Base-by-base conservation (phyloP, 2,329 filamentous ascomycete species). In the Colletotrichum tropicale region DNA sequence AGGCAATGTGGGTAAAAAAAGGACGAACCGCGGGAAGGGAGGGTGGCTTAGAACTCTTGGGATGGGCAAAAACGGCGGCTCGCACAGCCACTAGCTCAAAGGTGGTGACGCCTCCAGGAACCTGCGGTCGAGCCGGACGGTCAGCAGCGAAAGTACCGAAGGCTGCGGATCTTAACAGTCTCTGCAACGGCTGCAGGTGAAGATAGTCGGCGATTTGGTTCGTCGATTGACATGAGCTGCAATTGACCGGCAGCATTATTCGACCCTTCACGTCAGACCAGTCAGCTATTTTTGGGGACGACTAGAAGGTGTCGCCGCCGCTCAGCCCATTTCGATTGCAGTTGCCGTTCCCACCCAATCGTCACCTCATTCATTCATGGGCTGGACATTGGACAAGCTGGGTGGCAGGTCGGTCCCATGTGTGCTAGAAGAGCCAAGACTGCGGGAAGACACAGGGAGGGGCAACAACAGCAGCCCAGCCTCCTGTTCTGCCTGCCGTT, bases 41-140 rank as follows among this genome's bases (percentile, higher is more conserved):
- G 58, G 38, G 52, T 55, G 72, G 55, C 72, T 75, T 67, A 34
- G 72, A 38, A n/a, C 24, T 10, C 30, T 48, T 38, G 13, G 43
- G 60, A 32, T 43, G n/a, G n/a, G n/a, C 26, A 34, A 32, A 58
- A 70, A 26, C 55, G 24, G 61, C 28, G 38, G 38, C 52, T 38
- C 69, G 61, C 69, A 72, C 62, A 72, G 72, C 69, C 72, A 75
- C 72, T n/a, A 32, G 32, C 24, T 21, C n/a, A 52, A 6, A 3
- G n/a, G 10, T 58, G 69, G 72, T 38, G 72, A 67, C 68, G 72
- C 52, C n/a, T 34, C 30, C 24, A 48, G 21, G 6, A 38, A 67
- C 34, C 36, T 28, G 65, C 52, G 70, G 61, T 36, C 64, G 24
- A 16, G 34, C 58, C 58, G 58, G 26, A 21, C 30, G 28, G 18